Evolutionary conservation across 768 basidiomycete genomes (phyloP), one percentile per base, ranked within the genome.

Genomic region (Tulasnella sp.): DNA sequence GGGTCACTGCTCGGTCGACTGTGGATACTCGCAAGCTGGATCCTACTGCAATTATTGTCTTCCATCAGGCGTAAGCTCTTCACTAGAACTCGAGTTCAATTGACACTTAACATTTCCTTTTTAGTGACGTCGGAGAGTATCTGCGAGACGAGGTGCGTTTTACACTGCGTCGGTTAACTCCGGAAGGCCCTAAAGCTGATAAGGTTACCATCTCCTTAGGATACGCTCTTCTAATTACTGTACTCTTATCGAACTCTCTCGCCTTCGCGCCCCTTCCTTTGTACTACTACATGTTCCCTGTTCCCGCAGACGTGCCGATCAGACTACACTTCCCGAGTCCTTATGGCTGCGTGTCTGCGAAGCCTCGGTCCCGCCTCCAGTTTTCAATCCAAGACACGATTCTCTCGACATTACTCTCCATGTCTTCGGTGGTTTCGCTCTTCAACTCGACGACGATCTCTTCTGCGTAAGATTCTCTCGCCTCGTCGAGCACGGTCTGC

Each of bases 121-220:
- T 69, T 36, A 97, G 94, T 64, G 97, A 99, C 80, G 93, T 98
- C 29, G 97, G 97, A 72, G 97, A 99, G 83, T 99, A 98, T 79
- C 83, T 99, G 36, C 89, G 97, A 77, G 97, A 99, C 78, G 97
- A 98, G 84, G 95, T 92, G 19, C 62, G 77, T 47, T 32, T 62
- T 0, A 9, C 52, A n/a, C 34, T 37, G 5, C 26, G 4, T n/a
- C 68, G 17, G 42, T 14, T 74, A 6, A 41, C 67, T 44, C 32
- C 29, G 16, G n/a, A 44, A n/a, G 34, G 35, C 42, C 26, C 44
- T 6, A n/a, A 65, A 35, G 17, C 64, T 65, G 8, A 65, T 34
- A 59, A 29, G 64, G 35, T 36, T 65, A 65, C 34, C 11, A 65
- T 65, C n/a, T n/a, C 32, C 29, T n/a, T 47, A 67, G 73, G 73